These are phyloP conservation scores for Aspergillus eucalypticola DNA, from an alignment of 2,329 filamentous ascomycete genomes.

Conservation along the genomic window DNA sequence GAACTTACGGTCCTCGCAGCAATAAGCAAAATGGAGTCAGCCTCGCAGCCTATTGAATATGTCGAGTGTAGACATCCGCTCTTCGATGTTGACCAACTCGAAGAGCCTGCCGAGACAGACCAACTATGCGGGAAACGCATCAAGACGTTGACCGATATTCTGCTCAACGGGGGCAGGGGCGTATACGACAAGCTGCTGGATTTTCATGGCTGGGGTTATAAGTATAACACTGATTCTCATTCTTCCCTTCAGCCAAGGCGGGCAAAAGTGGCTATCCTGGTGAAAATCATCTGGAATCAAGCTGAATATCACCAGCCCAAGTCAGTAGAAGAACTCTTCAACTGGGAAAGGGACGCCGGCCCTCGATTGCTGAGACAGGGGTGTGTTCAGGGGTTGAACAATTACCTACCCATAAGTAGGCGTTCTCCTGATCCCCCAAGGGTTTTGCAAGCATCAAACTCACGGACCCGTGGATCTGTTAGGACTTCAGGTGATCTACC, in stretches of 20 bases:
- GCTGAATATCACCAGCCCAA: slow-evolving; percentile 21
- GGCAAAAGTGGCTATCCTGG: not conserved
- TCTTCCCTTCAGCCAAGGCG: not conserved
- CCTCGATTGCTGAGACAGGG: slow-evolving; percentile 31
- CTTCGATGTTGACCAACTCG: no score
- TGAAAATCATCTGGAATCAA: slow-evolving; percentile 29
- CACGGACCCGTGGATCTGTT: slow-evolving; percentile 10
- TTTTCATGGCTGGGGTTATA: slow-evolving; percentile 32
- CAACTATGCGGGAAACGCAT: not conserved
- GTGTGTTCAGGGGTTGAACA: slow-evolving; percentile 8
- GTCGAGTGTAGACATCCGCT: no score
- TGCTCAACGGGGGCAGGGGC: not conserved
- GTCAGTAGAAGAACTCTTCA: slow-evolving; percentile 16
- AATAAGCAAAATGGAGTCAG: no score
- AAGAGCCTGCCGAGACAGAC: not conserved
- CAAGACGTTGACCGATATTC: not conserved
- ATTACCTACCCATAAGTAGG: slow-evolving; percentile 26
- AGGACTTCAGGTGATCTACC: slow-evolving; percentile 4
- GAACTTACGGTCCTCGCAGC: no score
- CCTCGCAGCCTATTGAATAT: no score
- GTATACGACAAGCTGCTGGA: not conserved
- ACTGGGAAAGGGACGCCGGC: slow-evolving; percentile 29
- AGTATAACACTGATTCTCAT: not conserved
- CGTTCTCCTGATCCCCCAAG: slow-evolving; percentile 19
- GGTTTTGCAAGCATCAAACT: not conserved